Base-by-base conservation (phyloP, 257 asterid genomes). In the Rhazya stricta region DNA sequence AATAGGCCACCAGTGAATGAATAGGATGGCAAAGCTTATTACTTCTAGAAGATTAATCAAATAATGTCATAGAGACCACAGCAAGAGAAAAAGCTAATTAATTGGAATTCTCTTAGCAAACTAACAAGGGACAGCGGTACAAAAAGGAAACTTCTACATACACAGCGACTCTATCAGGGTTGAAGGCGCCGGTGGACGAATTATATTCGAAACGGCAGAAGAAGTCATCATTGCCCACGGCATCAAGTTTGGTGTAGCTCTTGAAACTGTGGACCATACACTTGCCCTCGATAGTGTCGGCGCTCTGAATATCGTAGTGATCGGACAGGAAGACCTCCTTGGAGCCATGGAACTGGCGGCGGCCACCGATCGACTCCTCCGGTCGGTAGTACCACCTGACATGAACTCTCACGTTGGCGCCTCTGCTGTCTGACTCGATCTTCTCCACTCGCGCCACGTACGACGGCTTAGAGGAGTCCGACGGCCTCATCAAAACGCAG, bases 351-450 rank as follows among this genome's bases (percentile, higher is more conserved):
- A 91, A 94, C 73, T 87, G 96, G 15, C 97, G 83, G 34, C 98
- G 90, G 4, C 98, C 98, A 2, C 97, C 98, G 84, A 91, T 83
- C 77, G 98, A 91, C 80, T 94, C 98, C 75, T 94, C 98, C 77
- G 98, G 98, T 54, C 98, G 96, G 84, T 94, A 94, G 69, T 94
- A 94, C 97, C 98, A 91, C 71, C 97, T 79, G 70, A 90, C 94
- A 45, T 88, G 89, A 66, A 91, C 71, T 90, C 82, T 90, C 42
- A 86, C 93, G 85, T 89, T 90, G 51, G 84, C 80, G 0, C 98
- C 98, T 4, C 97, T 88, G 73, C 87, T 79, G 72, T 91, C 98
- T n/a, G 97, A 85, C 81, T 91, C 97, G 80, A 94, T 90, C 85
- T 74, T 91, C 87, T 94, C 98, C 74, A 94, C 84, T 18, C 91